A percentile compares a stretch with the other conserved stretches of the same genome.
phyloP scores from a whole-genome alignment of 306 rosid genomes.

The Rosa lucieae region DNA sequence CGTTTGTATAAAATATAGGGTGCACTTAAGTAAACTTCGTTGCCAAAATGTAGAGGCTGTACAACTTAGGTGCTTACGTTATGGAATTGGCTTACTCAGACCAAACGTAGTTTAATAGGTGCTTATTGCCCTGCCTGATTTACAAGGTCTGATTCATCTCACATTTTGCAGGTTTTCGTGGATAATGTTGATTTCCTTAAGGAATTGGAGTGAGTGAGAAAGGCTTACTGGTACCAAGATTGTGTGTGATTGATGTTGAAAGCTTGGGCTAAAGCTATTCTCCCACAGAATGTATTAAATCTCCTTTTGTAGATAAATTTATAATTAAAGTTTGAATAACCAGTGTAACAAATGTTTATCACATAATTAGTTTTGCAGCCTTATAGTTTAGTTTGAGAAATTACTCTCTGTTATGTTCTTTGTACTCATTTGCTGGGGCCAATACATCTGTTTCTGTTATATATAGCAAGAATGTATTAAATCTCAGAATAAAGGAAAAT shows the following conservation, averaged over 20 bases:
- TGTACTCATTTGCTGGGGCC: neutral
- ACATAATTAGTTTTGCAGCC: conserved; percentile 24
- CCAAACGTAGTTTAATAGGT: neutral
- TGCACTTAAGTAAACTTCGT: neutral
- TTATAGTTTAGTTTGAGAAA: conserved; percentile 3
- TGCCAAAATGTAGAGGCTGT: neutral
- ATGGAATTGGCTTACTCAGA: neutral
- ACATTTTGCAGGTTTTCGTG: conserved; percentile 77
- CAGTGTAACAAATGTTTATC: conserved; percentile 24
- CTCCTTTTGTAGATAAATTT: conserved; percentile 56
- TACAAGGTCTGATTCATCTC: neutral
- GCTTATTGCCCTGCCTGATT: neutral
- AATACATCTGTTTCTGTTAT: neutral
- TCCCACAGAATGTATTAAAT: conserved; percentile 31
- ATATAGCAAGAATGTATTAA: neutral
- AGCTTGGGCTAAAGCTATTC: conserved; percentile 29
- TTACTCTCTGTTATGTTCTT: neutral
- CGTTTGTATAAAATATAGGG: neutral
- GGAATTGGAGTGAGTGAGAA: conserved; percentile 62
- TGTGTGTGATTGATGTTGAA: conserved; percentile 24
- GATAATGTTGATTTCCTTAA: conserved; percentile 78
- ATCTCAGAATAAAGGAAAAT: neutral
- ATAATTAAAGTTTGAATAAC: conserved; percentile 26
- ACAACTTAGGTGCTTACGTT: neutral
- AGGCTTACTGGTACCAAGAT: conserved; percentile 14